Percentiles rank a stretch among this genome's conserved stretches.
phyloP scores from a whole-genome alignment of 179 eudicot genomes.

The Carnegiea gigantea region DNA sequence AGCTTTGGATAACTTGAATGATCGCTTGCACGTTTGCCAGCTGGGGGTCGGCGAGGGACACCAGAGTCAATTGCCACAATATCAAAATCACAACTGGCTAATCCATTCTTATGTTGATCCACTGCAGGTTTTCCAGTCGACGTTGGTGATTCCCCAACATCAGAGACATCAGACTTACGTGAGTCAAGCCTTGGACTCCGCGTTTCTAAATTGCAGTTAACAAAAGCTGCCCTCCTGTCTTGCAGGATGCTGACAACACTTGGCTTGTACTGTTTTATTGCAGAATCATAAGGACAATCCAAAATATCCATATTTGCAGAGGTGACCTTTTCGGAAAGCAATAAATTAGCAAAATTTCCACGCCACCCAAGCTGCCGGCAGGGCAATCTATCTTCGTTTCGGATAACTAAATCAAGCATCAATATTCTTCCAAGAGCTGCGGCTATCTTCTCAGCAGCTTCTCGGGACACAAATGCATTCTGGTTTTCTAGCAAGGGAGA shows the following conservation, averaged over 20 bases:
- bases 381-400: slow-evolving; percentile 98
- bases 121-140: slow-evolving; percentile 43
- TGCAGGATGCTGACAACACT: slow-evolving; percentile 57
- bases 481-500: slow-evolving; percentile 85
- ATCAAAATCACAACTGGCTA: slow-evolving; percentile 44
- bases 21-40: slow-evolving; percentile 84
- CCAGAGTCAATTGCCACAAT: slow-evolving; percentile 96
- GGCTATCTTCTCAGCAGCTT: slow-evolving; percentile 75
- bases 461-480: slow-evolving; percentile 65
- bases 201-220: slow-evolving; percentile 59
- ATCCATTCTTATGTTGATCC: slow-evolving; percentile 46
- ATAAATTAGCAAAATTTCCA: slow-evolving; percentile 84
- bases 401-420: slow-evolving; percentile 88
- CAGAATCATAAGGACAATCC: slow-evolving; percentile 78
- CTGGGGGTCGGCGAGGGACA: slow-evolving; percentile 98
- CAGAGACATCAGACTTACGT: slow-evolving; percentile 52
- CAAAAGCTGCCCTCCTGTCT: slow-evolving; percentile 75
- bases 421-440: slow-evolving; percentile 88
- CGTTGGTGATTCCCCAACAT: slow-evolving; percentile 44
- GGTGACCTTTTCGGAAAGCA: slow-evolving; percentile 68
- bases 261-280: slow-evolving; percentile 67
- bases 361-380: slow-evolving; percentile 97
- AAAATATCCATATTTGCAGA: slow-evolving; percentile 57
- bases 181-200: slow-evolving; percentile 47
- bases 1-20: slow-evolving; percentile 85